Evolutionary conservation across 1,284 basidiomycete species (phyloP), one percentile per base, ranked within the genome.

Genomic region (Ustilago xerochloae): DNA sequence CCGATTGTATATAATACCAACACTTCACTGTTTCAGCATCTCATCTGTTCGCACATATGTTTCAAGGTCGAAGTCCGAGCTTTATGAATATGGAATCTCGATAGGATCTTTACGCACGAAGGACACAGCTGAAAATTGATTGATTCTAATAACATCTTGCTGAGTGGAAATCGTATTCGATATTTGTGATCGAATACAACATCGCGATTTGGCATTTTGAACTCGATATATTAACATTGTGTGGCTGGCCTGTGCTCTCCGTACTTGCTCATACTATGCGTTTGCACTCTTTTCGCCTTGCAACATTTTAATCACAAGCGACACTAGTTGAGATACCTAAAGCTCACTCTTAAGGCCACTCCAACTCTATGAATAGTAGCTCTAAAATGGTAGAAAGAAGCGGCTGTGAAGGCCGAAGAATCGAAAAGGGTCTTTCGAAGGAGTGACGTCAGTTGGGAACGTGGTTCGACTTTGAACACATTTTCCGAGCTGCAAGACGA

Each of bases 371-470:
- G n/a, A n/a, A n/a, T n/a, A 38, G 35, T 16, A 13, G 35, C 7
- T 16, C 35, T 16, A 38, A 16, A 16, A 38, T 7, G 10, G 15
- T 10, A 38, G 35, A 24, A 13, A 26, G 12, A 18, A 20, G 22
- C 24, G 26, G 41, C 41, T 26, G 41, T n/a, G n/a, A n/a, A n/a
- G n/a, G n/a, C n/a, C 41, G 20, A 43, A 43, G 22, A 20, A 43
- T 43, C 41, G 41, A 43, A 24, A 43, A 43, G 1, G 24, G 41
- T 43, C 41, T 15, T 33, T 15, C 10, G 32, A 33, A 10, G 32
- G 32, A n/a, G 41, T 43, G 38, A 41, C 38, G n/a, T 41, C 38
- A 41, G 26, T n/a, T 43, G 41, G 32, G 41, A 43, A 43, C 12
- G 41, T 13, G 41, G 22, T 24, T 43, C 41, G n/a, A n/a, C n/a